These are phyloP conservation scores for Candida cerambycidarum DNA, from an alignment of 805 yeast species.

Conservation along the genomic window DNA sequence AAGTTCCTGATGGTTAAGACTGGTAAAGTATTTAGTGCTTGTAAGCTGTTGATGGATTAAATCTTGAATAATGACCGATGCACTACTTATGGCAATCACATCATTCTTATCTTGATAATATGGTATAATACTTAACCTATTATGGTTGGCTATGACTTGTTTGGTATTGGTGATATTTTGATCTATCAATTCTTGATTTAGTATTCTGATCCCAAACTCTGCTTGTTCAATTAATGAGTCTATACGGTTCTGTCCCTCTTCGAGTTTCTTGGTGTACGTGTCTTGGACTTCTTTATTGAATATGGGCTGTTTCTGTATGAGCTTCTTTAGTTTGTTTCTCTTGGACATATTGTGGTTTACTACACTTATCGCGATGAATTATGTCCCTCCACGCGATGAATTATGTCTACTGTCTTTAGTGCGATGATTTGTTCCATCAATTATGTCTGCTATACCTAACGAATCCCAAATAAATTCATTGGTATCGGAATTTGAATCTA, in stretches of 20 bases:
- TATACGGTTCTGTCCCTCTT: slow-evolving; percentile 9
- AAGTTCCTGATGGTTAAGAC: slow-evolving; percentile 3
- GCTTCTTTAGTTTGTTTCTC: not conserved
- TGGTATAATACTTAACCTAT: slow-evolving; percentile 17
- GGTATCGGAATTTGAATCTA: not conserved
- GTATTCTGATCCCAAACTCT: slow-evolving; percentile 5
- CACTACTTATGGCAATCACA: slow-evolving; percentile 26
- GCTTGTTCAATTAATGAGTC: slow-evolving; percentile 8
- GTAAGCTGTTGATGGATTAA: slow-evolving; percentile 6
- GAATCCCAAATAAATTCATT: not conserved
- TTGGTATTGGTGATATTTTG: not conserved
- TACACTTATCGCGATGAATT: too few relatives aligned
- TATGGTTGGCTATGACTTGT: slow-evolving; percentile 6
- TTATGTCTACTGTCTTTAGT: too few relatives aligned
- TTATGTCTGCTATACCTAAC: too few relatives aligned
- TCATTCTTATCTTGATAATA: slow-evolving; percentile 29
- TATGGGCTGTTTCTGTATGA: slow-evolving; percentile 4
- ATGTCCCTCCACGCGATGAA: too few relatives aligned
- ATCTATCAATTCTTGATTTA: slow-evolving; percentile 6
- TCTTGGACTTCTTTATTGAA: slow-evolving; percentile 10
- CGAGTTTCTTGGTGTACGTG: slow-evolving; percentile 8
- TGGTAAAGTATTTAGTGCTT: not conserved
- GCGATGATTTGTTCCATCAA: too few relatives aligned
- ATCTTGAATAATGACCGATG: slow-evolving; percentile 10
- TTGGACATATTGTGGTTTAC: slow-evolving; percentile 4